Conservation (phyloP, 2,329 filamentous ascomycete genomes). For the Colletotrichum chlorophyti region DNA sequence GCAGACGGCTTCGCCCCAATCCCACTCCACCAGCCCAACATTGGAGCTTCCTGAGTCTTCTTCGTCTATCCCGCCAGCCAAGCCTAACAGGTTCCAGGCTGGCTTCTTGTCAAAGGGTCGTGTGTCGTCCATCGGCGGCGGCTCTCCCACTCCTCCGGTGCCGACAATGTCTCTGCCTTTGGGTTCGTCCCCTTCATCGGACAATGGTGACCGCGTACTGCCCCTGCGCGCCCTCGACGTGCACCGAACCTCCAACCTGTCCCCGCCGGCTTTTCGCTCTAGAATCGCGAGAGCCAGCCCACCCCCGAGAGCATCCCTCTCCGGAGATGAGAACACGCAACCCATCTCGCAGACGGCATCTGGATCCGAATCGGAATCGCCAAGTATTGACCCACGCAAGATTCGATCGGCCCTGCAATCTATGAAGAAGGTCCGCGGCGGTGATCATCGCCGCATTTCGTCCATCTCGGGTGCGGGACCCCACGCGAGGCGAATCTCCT, state of each 20-base stretch:
- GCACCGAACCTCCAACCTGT: slow-evolving; percentile 57
- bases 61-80: slow-evolving; percentile 47
- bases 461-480: slow-evolving; percentile 45
- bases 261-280: slow-evolving; percentile 46
- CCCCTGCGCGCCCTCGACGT: slow-evolving; percentile 59
- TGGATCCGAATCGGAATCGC: slow-evolving; percentile 57
- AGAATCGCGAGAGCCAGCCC: slow-evolving; percentile 38
- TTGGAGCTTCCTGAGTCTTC: slow-evolving; percentile 58
- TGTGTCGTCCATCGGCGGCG: slow-evolving; percentile 49
- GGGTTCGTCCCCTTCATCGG: slow-evolving; percentile 57
- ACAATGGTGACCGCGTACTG: slow-evolving; percentile 52
- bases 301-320: slow-evolving; percentile 42
- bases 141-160: slow-evolving; percentile 66
- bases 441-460: slow-evolving; percentile 46
- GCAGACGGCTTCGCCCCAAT: slow-evolving; percentile 49
- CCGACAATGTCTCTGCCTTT: slow-evolving; percentile 64
- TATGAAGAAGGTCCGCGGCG: slow-evolving; percentile 53
- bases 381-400: slow-evolving; percentile 58
- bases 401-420: slow-evolving; percentile 62
- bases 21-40: slow-evolving; percentile 64
- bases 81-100: slow-evolving; percentile 82
- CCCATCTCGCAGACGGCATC: slow-evolving; percentile 47
- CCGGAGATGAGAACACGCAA: slow-evolving; percentile 59
- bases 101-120: slow-evolving; percentile 77
- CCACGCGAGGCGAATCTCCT: slow-evolving; percentile 52